phyloP scores from a whole-genome alignment of 202 grass and related monocot genomes.

The Schoenoplectus triqueter region DNA sequence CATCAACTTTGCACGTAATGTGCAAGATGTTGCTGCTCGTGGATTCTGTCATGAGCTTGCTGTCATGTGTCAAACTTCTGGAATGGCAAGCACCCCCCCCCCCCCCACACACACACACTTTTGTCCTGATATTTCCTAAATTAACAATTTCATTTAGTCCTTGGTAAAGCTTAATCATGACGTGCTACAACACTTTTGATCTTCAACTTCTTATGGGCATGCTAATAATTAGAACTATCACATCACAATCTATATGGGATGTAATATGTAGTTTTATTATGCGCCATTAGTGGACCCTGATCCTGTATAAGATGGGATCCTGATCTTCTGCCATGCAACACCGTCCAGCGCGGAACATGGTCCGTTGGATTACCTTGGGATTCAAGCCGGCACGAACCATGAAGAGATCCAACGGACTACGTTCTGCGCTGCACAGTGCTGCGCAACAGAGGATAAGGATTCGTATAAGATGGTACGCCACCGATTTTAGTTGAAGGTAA shows the following conservation, averaged over 20 bases:
- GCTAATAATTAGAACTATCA: not conserved
- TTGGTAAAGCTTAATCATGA: not conserved
- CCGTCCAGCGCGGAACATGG: too few relatives aligned
- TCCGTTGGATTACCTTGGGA: too few relatives aligned
- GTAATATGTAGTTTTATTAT: not conserved
- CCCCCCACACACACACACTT: not conserved
- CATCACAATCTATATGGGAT: not conserved
- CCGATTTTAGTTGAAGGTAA: not conserved
- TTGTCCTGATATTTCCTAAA: conserved; percentile 9
- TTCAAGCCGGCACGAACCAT: too few relatives aligned
- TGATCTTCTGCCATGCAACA: too few relatives aligned
- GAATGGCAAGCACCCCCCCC: conserved; percentile 65
- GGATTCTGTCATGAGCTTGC: conserved; percentile 80
- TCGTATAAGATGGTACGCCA: not conserved
- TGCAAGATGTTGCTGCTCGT: conserved; percentile 58
- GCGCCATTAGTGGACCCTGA: not conserved
- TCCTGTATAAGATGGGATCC: not conserved
- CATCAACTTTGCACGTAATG: conserved; percentile 79
- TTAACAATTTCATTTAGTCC: conserved; percentile 3
- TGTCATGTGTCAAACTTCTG: conserved; percentile 79
- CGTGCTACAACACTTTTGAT: not conserved
- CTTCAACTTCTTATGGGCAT: not conserved
- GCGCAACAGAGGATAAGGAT: too few relatives aligned
- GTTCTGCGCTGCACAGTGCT: too few relatives aligned
- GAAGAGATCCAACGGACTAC: too few relatives aligned